Evolutionary conservation across 2,329 filamentous ascomycete genomes (phyloP).

Genomic region (Fusarium mexicanum): DNA sequence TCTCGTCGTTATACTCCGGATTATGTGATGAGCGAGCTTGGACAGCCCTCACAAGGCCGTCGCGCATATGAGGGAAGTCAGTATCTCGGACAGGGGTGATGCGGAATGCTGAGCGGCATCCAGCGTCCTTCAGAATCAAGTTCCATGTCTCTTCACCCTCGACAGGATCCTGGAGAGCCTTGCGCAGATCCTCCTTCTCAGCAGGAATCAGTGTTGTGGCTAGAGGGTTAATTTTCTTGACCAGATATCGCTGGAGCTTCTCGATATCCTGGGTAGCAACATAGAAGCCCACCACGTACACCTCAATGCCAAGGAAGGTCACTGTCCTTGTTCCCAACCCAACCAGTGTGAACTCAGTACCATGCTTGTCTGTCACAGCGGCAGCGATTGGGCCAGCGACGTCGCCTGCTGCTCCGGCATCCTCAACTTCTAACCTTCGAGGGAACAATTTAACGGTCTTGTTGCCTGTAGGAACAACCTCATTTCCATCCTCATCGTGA

Average conservation of each 20-base stretch:
- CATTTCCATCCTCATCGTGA: slow-evolving; percentile 73
- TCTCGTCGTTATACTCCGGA: slow-evolving; percentile 71
- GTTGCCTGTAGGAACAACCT: slow-evolving; percentile 84
- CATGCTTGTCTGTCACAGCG: slow-evolving; percentile 53
- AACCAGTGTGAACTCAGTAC: slow-evolving; percentile 83
- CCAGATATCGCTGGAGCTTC: slow-evolving; percentile 79
- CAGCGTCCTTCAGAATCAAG: slow-evolving; percentile 70
- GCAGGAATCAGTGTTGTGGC: slow-evolving; percentile 85
- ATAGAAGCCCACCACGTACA: slow-evolving; percentile 95
- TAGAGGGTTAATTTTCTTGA: slow-evolving; percentile 77
- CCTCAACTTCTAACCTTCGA: slow-evolving; percentile 69
- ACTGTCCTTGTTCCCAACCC: slow-evolving; percentile 90
- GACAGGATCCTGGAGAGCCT: slow-evolving; percentile 73
- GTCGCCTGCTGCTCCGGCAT: slow-evolving; percentile 49
- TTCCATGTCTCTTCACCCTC: slow-evolving; percentile 80
- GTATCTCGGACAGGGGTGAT: slow-evolving; percentile 93
- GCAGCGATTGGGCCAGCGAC: slow-evolving; percentile 48
- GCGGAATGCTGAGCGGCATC: slow-evolving; percentile 80
- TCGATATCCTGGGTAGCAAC: slow-evolving; percentile 85
- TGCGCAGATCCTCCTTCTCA: slow-evolving; percentile 80
- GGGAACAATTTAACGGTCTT: slow-evolving; percentile 84
- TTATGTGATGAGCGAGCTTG: slow-evolving; percentile 74
- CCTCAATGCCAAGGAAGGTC: slow-evolving; percentile 87
- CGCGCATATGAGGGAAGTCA: slow-evolving; percentile 90
- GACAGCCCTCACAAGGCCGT: slow-evolving; percentile 89